Base-by-base conservation (phyloP, 73 alveolate species). In the Uronychia binucleata region DNA sequence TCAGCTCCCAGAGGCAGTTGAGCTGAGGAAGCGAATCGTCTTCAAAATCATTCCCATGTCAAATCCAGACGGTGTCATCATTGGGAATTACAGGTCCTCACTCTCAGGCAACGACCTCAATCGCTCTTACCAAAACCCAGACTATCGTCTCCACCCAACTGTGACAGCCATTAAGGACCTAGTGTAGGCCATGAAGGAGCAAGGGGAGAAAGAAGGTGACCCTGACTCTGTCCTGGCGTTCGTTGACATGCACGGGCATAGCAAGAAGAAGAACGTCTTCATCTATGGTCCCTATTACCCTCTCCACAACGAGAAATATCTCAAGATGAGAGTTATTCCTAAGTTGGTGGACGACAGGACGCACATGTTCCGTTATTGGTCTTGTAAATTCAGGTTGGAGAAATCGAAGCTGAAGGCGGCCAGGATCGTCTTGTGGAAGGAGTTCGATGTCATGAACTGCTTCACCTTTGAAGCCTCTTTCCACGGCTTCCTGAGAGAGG, bases 71-170 rank as follows among this genome's bases (percentile, higher is more conserved):
- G 98, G 98, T 13, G 98, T 94, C 1, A 82, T 94, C 57, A 93
- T 91, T 0, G 98, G 98, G 0, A 94, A 94, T 83, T 94, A 93
- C 0, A 58, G 98, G 29, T 83, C 96, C 31, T 85, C 95, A 13
- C 83, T 91, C 67, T 93, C 95, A 1, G 98, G 98, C 28, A 88
- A 94, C 81, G 98, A 94, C 58, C 78, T 94, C 59, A 94, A 94
- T 82, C 27, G 98, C 29, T 75, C 91, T 58, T 96, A 95, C 91
- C 96, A 93, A 67, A 85, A 81, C 25, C 96, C 98, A 1, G 96
- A 95, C 91, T 92, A 86, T 75, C 88, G 90, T 34, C 90, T 95
- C 77, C 98, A 93, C 81, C 99, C 99, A 1, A 94, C 95, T 75
- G 92, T 96, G 5, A 81, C 81, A 30, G 92, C 93, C 34, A 93